These are phyloP conservation scores for Caloboletus inedulis DNA, from an alignment of 1,284 basidiomycete genomes.

Conservation along the genomic window DNA sequence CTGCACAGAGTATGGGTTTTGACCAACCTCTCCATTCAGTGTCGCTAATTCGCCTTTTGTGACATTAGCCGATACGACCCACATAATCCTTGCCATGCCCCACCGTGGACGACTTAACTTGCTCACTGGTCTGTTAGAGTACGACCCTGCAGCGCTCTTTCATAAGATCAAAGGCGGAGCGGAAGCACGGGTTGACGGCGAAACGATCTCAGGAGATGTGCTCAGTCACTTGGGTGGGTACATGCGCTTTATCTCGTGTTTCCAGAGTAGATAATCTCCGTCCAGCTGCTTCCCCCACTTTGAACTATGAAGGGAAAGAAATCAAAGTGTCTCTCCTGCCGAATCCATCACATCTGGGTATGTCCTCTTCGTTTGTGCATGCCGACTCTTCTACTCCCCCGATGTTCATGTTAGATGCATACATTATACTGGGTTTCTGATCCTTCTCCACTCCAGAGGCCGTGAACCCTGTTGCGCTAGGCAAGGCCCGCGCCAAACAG, in stretches of 20 bases:
- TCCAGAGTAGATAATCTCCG: not conserved
- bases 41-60: conserved; percentile 2
- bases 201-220: conserved; percentile 78
- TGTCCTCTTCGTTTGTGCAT: conserved; percentile 11
- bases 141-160: conserved; percentile 67
- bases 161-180: conserved; percentile 80
- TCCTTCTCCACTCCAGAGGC: conserved; percentile 54
- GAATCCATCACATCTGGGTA: conserved; percentile 85
- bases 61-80: conserved; percentile 57
- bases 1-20: conserved; percentile 54
- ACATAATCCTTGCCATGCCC: conserved; percentile 78
- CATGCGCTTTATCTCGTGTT: not conserved
- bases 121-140: conserved; percentile 74
- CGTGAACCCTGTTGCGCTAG: conserved; percentile 79
- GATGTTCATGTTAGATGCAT: not conserved
- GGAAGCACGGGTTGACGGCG: conserved; percentile 63
- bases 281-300: conserved; percentile 56
- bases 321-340: conserved; percentile 78
- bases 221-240: conserved; percentile 73
- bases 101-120: conserved; percentile 87
- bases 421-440: not conserved
- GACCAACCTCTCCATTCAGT: not conserved
- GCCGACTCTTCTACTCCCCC: not conserved
- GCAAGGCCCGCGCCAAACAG: conserved; percentile 90
- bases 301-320: conserved; percentile 49